Conservation (phyloP, 1,284 basidiomycete species). For the Sporisorium reilianum region DNA sequence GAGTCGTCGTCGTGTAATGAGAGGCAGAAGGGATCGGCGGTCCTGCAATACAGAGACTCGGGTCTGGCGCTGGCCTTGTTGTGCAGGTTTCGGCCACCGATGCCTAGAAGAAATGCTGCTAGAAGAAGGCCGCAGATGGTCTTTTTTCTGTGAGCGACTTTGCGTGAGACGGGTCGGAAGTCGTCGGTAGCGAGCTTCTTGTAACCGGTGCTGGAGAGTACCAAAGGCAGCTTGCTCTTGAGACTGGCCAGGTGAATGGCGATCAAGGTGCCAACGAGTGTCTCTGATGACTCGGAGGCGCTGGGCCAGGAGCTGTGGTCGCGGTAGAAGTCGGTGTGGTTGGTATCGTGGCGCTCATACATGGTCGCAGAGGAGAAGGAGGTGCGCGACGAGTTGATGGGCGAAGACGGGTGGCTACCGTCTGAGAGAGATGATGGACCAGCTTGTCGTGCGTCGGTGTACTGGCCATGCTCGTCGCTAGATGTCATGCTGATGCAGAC, state of each 20-base stretch:
- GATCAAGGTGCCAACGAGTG: conserved; percentile 17
- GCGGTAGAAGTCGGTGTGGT: background rate
- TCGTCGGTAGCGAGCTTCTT: conserved; percentile 15
- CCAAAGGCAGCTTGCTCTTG: conserved; percentile 14
- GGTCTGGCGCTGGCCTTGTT: conserved; percentile 1
- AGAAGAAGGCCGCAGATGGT: conserved; percentile 20
- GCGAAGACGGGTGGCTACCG: conserved; percentile 1
- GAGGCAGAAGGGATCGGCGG: background rate
- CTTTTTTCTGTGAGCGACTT: conserved; percentile 10
- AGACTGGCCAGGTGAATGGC: conserved; percentile 19
- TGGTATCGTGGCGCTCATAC: conserved; percentile 9
- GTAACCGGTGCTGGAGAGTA: conserved; percentile 12
- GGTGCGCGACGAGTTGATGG: conserved; percentile 11
- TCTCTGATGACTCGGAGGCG: conserved; percentile 21
- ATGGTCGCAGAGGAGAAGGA: conserved; percentile 27
- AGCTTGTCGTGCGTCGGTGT: background rate
- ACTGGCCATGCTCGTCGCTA: conserved; percentile 4
- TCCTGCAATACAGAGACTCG: background rate
- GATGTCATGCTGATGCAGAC: conserved; percentile 18
- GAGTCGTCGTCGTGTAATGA: conserved; percentile 41
- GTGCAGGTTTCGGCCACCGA: conserved; percentile 10
- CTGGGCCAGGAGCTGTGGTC: conserved; percentile 10
- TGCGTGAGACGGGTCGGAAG: background rate
- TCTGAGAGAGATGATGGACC: background rate
- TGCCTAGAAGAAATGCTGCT: conserved; percentile 28